Conservation (phyloP, 352 stramenopile species). For the Pythium aquatile region DNA sequence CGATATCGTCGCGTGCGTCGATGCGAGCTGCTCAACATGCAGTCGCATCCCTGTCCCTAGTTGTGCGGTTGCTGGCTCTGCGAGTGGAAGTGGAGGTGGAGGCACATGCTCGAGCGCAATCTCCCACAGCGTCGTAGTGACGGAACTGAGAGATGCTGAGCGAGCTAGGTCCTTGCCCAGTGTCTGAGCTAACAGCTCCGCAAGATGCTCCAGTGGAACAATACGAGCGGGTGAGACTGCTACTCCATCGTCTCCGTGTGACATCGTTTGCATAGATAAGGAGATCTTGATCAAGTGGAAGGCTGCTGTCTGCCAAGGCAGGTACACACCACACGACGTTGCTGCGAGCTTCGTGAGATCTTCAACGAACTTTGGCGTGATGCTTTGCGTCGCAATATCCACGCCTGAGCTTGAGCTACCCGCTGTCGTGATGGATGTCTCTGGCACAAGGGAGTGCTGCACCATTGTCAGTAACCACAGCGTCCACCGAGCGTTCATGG, state of each 20-base stretch:
- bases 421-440: not conserved
- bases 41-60: not conserved
- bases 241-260: not conserved
- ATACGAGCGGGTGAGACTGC: not conserved
- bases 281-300: slow-evolving; percentile 11
- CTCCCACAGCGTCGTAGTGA: slow-evolving; percentile 13
- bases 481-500: slow-evolving; percentile 18
- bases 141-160: not conserved
- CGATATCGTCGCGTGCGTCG: slow-evolving; percentile 15
- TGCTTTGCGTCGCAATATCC: not conserved
- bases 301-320: slow-evolving; percentile 5
- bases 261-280: not conserved
- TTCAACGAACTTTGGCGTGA: not conserved
- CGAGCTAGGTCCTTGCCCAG: not conserved
- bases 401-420: not conserved
- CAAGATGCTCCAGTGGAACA: slow-evolving; percentile 1
- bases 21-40: slow-evolving; percentile 14
- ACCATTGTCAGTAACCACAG: slow-evolving; percentile 14
- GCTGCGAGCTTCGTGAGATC: slow-evolving; percentile 11
- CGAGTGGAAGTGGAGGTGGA: not conserved
- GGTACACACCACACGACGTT: not conserved
- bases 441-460: not conserved
- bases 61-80: too few species aligned
- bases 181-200: slow-evolving; percentile 7
- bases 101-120: slow-evolving; percentile 8